Evolutionary conservation across 2,329 filamentous ascomycete species (phyloP).

Genomic region (Pestalotiopsis sp.): DNA sequence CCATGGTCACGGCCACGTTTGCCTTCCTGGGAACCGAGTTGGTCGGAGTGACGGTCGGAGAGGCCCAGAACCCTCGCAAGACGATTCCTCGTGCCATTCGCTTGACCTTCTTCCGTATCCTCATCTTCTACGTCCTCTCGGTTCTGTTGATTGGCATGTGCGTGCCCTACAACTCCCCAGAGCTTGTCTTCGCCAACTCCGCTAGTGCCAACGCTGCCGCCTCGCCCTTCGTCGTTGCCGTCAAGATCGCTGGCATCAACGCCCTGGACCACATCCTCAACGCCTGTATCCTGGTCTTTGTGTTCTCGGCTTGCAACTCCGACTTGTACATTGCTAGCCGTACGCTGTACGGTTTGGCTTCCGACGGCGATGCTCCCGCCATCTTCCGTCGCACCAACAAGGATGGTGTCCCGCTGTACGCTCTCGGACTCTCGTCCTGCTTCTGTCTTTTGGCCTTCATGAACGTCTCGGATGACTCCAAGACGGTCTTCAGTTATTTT

Average conservation of each 20-base stretch:
- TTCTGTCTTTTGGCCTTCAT: slow-evolving; percentile 70
- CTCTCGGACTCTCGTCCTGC: slow-evolving; percentile 59
- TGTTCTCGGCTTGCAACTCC: slow-evolving; percentile 76
- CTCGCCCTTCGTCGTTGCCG: slow-evolving; percentile 76
- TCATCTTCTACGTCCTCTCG: slow-evolving; percentile 76
- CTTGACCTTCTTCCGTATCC: slow-evolving; percentile 78
- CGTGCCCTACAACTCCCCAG: slow-evolving; percentile 67
- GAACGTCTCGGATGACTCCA: slow-evolving; percentile 60
- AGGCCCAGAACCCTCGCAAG: slow-evolving; percentile 76
- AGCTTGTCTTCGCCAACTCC: slow-evolving; percentile 60
- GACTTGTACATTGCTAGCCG: slow-evolving; percentile 76
- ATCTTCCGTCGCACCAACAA: slow-evolving; percentile 72
- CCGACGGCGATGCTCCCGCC: slow-evolving; percentile 68
- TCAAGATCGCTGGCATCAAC: slow-evolving; percentile 62
- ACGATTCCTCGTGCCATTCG: slow-evolving; percentile 77
- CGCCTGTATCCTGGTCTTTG: slow-evolving; percentile 72
- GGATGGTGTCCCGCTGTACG: slow-evolving; percentile 68
- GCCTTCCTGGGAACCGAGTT: slow-evolving; percentile 77
- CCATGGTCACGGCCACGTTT: slow-evolving; percentile 75
- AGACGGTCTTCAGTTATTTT: slow-evolving; percentile 62
- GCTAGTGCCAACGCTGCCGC: slow-evolving; percentile 53
- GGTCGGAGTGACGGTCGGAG: slow-evolving; percentile 75
- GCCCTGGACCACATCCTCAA: slow-evolving; percentile 69
- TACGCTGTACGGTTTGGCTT: slow-evolving; percentile 71
- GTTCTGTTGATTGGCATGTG: slow-evolving; percentile 76